These are phyloP conservation scores for Salix brachista DNA, from an alignment of 345 rosid species.

Conservation along the genomic window DNA sequence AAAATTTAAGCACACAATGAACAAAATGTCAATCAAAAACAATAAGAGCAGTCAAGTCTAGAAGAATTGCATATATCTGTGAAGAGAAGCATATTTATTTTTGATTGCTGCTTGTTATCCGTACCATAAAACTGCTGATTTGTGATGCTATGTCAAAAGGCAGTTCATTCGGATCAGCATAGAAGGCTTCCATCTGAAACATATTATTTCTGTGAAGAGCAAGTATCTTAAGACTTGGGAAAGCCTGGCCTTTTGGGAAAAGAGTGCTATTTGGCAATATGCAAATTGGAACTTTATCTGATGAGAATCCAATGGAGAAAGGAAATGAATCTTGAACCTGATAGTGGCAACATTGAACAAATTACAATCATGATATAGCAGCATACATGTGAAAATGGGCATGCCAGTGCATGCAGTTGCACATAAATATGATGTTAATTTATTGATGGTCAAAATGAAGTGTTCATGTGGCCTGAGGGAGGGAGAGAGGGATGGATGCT, in stretches of 20 bases:
- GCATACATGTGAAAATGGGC: not conserved
- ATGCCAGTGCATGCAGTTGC: too few relatives aligned
- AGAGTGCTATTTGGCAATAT: conserved; percentile 48
- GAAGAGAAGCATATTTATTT: too few relatives aligned
- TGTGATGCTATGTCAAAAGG: conserved; percentile 47
- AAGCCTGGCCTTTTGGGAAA: conserved; percentile 70
- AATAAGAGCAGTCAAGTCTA: too few relatives aligned
- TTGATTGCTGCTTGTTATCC: not conserved
- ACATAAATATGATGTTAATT: too few relatives aligned
- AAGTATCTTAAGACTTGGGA: conserved; percentile 75
- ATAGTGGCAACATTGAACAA: not conserved
- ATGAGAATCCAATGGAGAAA: conserved; percentile 57
- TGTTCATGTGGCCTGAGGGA: too few relatives aligned
- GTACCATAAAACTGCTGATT: conserved; percentile 69
- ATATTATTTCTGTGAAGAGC: conserved; percentile 63
- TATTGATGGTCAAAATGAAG: too few relatives aligned
- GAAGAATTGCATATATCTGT: too few relatives aligned
- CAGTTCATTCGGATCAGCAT: conserved; percentile 47
- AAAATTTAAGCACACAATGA: not conserved
- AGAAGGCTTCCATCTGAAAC: conserved; percentile 64
- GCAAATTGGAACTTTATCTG: conserved; percentile 34
- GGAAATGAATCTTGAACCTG: conserved; percentile 86
- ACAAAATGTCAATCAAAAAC: not conserved
- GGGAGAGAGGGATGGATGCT: too few relatives aligned
- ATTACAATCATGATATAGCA: not conserved